Evolutionary conservation across 2,329 filamentous ascomycete genomes (phyloP), one percentile per base, ranked within the genome.

Genomic region (Ophiostoma novo-ulmi): DNA sequence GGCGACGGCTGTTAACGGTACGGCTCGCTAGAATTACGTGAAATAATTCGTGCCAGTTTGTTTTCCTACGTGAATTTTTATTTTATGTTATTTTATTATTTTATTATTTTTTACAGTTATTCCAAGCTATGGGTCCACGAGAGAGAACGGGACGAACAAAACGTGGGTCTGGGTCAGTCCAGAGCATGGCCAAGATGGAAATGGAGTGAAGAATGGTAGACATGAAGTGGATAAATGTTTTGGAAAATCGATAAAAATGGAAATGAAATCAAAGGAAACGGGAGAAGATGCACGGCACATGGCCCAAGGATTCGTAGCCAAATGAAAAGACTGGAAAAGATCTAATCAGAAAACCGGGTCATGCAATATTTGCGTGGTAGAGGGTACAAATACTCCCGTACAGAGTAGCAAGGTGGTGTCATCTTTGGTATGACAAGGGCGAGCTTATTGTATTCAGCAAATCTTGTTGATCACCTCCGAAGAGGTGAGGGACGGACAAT

Each of bases 91-190:
- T 48, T 48, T 58, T n/a, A n/a, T n/a, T n/a, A n/a, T n/a, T n/a
- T n/a, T n/a, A n/a, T 58, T 58, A 26, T 58, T 31, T 26, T 26
- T 1, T 26, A n/a, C 22, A 26, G 11, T 8, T 58, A 14, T 26
- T 31, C 11, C 31, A 26, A 26, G 22, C 35, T 35, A 35, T 31
- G 55, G 55, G 10, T 31, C 55, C 61, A 38, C 31, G 14, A 31
- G 52, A 58, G n/a, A 58, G 52, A 17, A 58, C 52, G 52, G 52
- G 22, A 58, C 22, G 52, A 58, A 5, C 31, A 64, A 36, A 64
- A 64, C 61, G 61, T 64, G 61, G 61, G 61, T 64, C 31, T 64
- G 61, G 31, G 61, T 64, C 17, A 64, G 31, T 64, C 61, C 61
- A 38, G 52, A 58, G 52, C 52, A 58, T 58, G 52, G 52, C 52